phyloP scores from a whole-genome alignment of 2,329 filamentous ascomycete genomes.

The Keithomyces neogunnii region DNA sequence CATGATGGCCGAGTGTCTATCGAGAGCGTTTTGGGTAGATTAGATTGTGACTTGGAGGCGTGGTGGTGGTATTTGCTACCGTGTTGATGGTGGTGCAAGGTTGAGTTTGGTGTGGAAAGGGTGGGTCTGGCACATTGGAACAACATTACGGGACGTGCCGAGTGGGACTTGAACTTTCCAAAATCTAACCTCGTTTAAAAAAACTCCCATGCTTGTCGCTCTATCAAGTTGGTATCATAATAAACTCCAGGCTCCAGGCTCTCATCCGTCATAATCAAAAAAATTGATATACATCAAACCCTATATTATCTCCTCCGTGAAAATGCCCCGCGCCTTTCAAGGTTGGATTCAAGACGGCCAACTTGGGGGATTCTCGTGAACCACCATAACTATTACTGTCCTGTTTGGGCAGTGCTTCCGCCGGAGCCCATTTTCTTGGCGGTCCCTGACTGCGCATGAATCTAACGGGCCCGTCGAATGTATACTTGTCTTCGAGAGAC shows the following conservation, averaged over 20 bases:
- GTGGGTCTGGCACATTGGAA: neutral
- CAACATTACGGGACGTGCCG: neutral
- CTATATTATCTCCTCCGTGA: no score
- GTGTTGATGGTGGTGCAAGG: neutral
- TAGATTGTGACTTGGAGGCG: neutral
- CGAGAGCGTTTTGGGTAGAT: neutral
- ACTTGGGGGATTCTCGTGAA: constrained; percentile 14
- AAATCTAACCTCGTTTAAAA: no score
- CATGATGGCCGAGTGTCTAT: constrained; percentile 32
- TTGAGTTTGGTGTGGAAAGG: neutral
- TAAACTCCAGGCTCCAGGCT: neutral
- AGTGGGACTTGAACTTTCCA: neutral
- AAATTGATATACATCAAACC: no score
- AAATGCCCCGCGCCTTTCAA: constrained; percentile 21
- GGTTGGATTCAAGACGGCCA: constrained; percentile 45
- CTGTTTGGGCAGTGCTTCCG: constrained; percentile 24
- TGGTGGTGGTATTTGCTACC: no score
- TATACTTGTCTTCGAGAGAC: constrained; percentile 21
- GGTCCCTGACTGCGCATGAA: constrained; percentile 23
- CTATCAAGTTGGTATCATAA: neutral
- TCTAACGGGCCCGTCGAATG: constrained; percentile 21
- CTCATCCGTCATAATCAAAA: neutral
- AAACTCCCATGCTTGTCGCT: neutral
- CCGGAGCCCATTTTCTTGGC: constrained; percentile 25
- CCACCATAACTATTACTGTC: constrained; percentile 4